Evolutionary conservation across 2,329 filamentous ascomycete species (phyloP), one percentile per base, ranked within the genome.

Genomic region (Colletotrichum acutatum): DNA sequence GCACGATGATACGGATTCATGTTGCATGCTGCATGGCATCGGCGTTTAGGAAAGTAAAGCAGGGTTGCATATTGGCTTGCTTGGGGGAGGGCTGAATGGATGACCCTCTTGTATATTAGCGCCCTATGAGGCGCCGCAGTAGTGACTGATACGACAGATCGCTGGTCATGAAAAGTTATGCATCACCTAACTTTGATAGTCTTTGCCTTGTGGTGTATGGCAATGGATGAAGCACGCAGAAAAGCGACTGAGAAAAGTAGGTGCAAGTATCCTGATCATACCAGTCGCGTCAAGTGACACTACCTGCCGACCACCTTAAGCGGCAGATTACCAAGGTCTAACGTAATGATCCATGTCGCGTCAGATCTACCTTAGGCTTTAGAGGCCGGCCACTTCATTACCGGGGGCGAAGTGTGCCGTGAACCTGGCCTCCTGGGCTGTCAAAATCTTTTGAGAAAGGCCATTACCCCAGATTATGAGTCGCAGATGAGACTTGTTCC

Each of bases 21-120:
- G 62, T 59, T 72, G 76, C 76, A 80, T 78, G 78, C 74, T 80
- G 80, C 80, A 82, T 82, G 80, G 81, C 78, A 79, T 77, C 72
- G 80, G 80, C 80, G 80, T 75, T 75, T 60, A 58, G 73, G 72
- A 72, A 74, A 75, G 69, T 58, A 72, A 65, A 73, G 54, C 63
- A 69, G 59, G 61, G 68, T 62, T 64, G 57, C 62, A 72, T 67
- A 66, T 66, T 71, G 67, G 71, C 68, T 74, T 74, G 28, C 68
- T 74, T 74, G 28, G 62, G 62, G 59, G 72, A 54, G 62, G 67
- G 64, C 37, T 30, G 53, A 56, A 46, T 14, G 57, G 28, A 42
- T 32, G 54, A 49, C 57, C 61, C 61, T 61, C 16, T 71, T 73
- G 71, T 71, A 70, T 71, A 66, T 54, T 66, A 73, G 16, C 63